Conservation (phyloP, 306 rosid genomes). For the Malus fusca region DNA sequence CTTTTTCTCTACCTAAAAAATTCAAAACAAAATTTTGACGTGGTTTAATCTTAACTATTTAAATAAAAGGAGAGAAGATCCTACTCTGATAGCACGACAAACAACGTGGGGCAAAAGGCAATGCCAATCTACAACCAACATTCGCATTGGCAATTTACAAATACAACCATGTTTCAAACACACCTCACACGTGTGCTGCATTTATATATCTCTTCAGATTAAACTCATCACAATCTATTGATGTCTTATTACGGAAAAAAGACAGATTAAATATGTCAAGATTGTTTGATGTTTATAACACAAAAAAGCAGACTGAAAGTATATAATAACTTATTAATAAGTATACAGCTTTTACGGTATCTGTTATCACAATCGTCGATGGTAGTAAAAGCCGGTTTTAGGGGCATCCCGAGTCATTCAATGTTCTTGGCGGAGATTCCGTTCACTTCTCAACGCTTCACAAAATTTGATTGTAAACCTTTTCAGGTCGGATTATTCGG, state of each 20-base stretch:
- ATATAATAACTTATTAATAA: too few species aligned
- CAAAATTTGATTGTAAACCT: not conserved
- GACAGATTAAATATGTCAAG: not conserved
- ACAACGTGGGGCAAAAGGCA: not conserved
- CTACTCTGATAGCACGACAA: not conserved
- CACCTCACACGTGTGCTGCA: not conserved
- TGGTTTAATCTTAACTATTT: too few species aligned
- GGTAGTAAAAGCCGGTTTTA: not conserved
- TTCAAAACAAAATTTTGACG: too few species aligned
- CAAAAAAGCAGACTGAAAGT: not conserved
- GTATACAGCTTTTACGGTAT: not conserved
- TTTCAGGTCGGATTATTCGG: not conserved
- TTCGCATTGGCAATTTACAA: not conserved
- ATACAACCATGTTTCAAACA: not conserved
- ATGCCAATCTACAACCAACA: not conserved
- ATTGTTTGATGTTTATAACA: not conserved
- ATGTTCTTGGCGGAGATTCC: not conserved
- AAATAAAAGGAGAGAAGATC: too few species aligned
- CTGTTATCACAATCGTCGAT: not conserved
- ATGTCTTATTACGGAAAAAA: not conserved
- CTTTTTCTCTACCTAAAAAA: too few species aligned
- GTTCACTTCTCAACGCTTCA: not conserved
- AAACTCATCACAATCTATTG: not conserved
- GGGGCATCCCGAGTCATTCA: too few species aligned
- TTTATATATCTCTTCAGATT: not conserved